Conservation (phyloP, 257 asterid genomes). For the Primulina eburnea region DNA sequence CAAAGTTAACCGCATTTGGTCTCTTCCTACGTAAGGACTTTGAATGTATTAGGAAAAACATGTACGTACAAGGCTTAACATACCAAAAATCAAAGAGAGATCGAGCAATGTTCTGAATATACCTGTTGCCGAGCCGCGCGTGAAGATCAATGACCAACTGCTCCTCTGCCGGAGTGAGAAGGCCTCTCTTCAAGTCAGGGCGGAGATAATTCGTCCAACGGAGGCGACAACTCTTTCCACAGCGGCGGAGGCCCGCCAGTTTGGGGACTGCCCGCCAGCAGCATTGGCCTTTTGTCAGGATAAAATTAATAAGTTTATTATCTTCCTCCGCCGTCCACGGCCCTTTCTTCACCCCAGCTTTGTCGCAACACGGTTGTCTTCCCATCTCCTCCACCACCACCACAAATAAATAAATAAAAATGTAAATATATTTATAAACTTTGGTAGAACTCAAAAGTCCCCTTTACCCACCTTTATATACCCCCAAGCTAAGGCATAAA, state of each 20-base stretch:
- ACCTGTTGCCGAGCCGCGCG: constrained; percentile 93
- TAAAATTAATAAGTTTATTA: constrained; percentile 74
- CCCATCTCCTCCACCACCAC: constrained; percentile 49
- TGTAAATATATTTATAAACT: neutral
- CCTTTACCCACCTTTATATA: constrained; percentile 79
- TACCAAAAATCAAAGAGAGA: neutral
- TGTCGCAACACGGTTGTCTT: constrained; percentile 96
- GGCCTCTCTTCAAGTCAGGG: constrained; percentile 93
- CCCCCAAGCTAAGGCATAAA: constrained; percentile 31
- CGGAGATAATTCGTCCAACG: constrained; percentile 98
- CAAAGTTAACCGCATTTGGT: too few species aligned
- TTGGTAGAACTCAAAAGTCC: constrained; percentile 32
- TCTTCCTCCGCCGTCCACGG: constrained; percentile 99
- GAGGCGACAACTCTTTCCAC: constrained; percentile 96
- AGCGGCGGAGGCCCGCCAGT: constrained; percentile 96
- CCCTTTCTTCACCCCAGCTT: constrained; percentile 92
- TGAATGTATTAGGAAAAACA: too few species aligned
- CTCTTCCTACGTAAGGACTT: too few species aligned
- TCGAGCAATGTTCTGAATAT: neutral
- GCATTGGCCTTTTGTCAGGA: constrained; percentile 87
- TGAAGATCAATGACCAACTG: constrained; percentile 86
- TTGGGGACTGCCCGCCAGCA: constrained; percentile 98
- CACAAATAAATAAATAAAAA: too few species aligned
- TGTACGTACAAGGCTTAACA: neutral
- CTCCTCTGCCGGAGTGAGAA: constrained; percentile 83